These are phyloP conservation scores for Mucor indicus DNA, from an alignment of 371 early-diverging fungal species.

Conservation along the genomic window DNA sequence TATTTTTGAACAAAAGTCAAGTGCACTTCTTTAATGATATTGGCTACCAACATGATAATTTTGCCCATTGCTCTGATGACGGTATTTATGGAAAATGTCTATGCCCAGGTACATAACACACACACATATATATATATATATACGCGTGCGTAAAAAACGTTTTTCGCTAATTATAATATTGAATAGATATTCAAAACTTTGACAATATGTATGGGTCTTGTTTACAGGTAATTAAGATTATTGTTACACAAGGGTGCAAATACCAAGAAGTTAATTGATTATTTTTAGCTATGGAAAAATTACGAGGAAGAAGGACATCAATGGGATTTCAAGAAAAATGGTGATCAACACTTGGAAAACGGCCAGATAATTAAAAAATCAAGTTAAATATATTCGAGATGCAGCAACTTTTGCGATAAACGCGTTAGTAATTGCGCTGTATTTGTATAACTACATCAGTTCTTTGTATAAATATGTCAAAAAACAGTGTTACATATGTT, in stretches of 20 bases:
- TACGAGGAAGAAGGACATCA: slow-evolving; percentile 22
- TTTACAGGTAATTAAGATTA: slow-evolving; percentile 23
- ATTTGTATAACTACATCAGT: too few relatives aligned
- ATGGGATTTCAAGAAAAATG: slow-evolving; percentile 31
- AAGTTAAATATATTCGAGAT: too few relatives aligned
- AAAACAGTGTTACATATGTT: too few relatives aligned
- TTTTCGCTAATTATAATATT: too few relatives aligned
- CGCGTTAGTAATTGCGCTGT: too few relatives aligned
- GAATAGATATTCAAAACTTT: slow-evolving; percentile 28
- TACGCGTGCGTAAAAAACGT: too few relatives aligned
- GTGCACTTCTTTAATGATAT: not conserved
- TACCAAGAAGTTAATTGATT: not conserved
- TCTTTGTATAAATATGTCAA: too few relatives aligned
- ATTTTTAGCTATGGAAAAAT: slow-evolving; percentile 26
- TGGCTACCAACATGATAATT: slow-evolving; percentile 62
- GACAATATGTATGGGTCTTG: slow-evolving; percentile 37
- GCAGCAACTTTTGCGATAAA: too few relatives aligned
- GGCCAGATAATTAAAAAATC: too few relatives aligned
- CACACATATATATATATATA: too few relatives aligned
- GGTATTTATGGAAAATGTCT: slow-evolving; percentile 37
- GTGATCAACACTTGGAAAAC: too few relatives aligned
- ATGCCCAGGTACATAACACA: too few relatives aligned
- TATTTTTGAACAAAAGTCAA: not conserved
- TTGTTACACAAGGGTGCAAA: not conserved
- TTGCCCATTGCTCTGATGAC: slow-evolving; percentile 41